Conservation (phyloP, 2,329 filamentous ascomycete species). For the Pseudogymnoascus sp. region DNA sequence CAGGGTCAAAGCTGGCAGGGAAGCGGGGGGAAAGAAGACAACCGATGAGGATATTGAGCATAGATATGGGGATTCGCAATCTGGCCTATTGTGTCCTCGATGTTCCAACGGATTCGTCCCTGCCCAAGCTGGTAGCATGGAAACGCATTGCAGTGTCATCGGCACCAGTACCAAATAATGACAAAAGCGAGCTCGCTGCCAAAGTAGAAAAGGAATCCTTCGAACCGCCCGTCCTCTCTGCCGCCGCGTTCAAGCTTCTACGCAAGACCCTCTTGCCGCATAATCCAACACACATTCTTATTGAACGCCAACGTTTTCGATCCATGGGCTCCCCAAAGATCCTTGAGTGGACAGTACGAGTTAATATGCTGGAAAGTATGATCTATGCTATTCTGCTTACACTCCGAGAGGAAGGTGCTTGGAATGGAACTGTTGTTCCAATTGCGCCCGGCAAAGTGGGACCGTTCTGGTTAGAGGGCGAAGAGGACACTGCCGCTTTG, state of each 20-base stretch:
- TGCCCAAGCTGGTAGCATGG: constrained; percentile 30
- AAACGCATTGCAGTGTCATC: constrained; percentile 32
- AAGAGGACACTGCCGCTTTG: constrained; percentile 15
- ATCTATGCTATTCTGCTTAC: constrained; percentile 63
- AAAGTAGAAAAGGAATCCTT: constrained; percentile 37
- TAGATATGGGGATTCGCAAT: constrained; percentile 81
- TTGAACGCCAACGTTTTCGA: constrained; percentile 56
- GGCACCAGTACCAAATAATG: constrained; percentile 25
- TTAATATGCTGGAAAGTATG: constrained; percentile 78
- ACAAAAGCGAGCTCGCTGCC: constrained; percentile 14
- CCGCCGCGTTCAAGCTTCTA: constrained; percentile 48
- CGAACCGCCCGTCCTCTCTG: constrained; percentile 46
- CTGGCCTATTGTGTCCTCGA: constrained; percentile 63
- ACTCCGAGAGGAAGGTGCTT: constrained; percentile 38
- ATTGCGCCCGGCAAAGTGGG: constrained; percentile 49
- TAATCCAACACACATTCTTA: constrained; percentile 61
- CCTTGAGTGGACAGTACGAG: constrained; percentile 74
- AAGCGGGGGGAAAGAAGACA: not conserved
- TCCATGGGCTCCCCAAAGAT: constrained; percentile 58
- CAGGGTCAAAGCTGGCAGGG: not conserved
- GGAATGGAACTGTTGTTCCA: constrained; percentile 40
- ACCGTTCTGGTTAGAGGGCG: constrained; percentile 44
- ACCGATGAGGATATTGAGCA: constrained; percentile 56
- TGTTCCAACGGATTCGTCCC: constrained; percentile 16
- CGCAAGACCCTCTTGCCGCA: constrained; percentile 38